These are phyloP conservation scores for Yarrowia divulgata DNA, from an alignment of 805 yeast genomes.

Conservation along the genomic window DNA sequence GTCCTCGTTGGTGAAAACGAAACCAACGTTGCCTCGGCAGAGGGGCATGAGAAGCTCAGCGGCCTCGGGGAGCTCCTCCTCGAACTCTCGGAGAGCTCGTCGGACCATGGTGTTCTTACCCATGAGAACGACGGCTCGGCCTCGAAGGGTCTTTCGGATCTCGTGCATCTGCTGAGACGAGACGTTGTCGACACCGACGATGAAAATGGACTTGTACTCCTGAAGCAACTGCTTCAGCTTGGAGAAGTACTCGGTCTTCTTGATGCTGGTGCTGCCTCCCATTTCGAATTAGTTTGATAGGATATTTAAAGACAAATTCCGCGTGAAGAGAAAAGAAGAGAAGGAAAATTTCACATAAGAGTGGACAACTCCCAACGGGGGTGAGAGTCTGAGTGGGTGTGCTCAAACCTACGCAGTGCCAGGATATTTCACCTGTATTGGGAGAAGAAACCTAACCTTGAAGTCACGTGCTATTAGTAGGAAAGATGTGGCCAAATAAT, in stretches of 20 bases:
- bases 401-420: conserved; percentile 21
- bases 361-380: conserved; percentile 12
- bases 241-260: conserved; percentile 93
- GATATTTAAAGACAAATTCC: conserved; percentile 51
- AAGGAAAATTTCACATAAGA: not conserved
- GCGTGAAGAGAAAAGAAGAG: conserved; percentile 29
- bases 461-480: not conserved
- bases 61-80: conserved; percentile 57
- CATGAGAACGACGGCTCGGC: conserved; percentile 94
- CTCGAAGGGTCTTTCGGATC: conserved; percentile 96
- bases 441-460: conserved; percentile 9
- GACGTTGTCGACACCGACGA: conserved; percentile 99
- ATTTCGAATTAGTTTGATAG: conserved; percentile 74
- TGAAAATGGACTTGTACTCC: conserved; percentile 97
- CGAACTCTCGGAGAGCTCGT: conserved; percentile 98
- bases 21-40: conserved; percentile 99
- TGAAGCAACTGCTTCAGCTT: conserved; percentile 94
- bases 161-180: conserved; percentile 99
- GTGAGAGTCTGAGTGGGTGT: conserved; percentile 37
- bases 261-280: conserved; percentile 98
- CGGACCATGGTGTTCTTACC: conserved; percentile 99
- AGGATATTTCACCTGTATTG: not conserved
- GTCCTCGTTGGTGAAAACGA: conserved; percentile 97
- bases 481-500: too few species aligned
- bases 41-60: conserved; percentile 70